Percentiles rank a stretch among this genome's conserved stretches.
phyloP scores from a whole-genome alignment of 768 basidiomycete species.

The Neoboletus subvelutipes region DNA sequence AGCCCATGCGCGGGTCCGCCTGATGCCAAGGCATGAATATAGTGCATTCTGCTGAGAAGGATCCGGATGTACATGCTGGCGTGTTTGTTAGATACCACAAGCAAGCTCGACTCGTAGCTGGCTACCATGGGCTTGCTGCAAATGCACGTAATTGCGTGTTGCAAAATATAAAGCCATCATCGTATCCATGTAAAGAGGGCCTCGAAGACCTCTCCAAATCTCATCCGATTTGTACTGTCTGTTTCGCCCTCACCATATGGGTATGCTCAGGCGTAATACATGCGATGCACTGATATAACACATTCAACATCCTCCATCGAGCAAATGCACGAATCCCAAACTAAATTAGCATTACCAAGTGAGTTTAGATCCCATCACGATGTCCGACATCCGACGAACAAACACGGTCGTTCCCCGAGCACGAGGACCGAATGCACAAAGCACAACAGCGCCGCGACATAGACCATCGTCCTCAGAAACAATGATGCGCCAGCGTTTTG shows the following conservation, averaged over 20 bases:
- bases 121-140: slow-evolving; percentile 31
- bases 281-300: not conserved
- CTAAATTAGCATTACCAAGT: not conserved
- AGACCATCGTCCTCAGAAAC: slow-evolving; percentile 10
- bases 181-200: not conserved
- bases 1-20: slow-evolving; percentile 25
- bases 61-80: not conserved
- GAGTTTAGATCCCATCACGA: not conserved
- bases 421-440: slow-evolving; percentile 5
- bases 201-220: not conserved
- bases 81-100: slow-evolving; percentile 11
- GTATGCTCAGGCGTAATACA: not conserved
- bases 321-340: not conserved
- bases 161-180: slow-evolving; percentile 2
- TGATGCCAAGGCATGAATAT: slow-evolving; percentile 21
- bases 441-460: not conserved
- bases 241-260: not conserved
- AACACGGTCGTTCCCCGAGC: not conserved
- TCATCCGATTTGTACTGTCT: slow-evolving; percentile 5
- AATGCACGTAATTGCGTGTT: slow-evolving; percentile 8
- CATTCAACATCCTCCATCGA: not conserved
- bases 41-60: not conserved
- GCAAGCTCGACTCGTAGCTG: slow-evolving; percentile 30
- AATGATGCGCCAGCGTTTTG: not conserved
- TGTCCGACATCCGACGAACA: not conserved